Conservation (phyloP, 1,284 basidiomycete genomes). For the Malassezia nana region DNA sequence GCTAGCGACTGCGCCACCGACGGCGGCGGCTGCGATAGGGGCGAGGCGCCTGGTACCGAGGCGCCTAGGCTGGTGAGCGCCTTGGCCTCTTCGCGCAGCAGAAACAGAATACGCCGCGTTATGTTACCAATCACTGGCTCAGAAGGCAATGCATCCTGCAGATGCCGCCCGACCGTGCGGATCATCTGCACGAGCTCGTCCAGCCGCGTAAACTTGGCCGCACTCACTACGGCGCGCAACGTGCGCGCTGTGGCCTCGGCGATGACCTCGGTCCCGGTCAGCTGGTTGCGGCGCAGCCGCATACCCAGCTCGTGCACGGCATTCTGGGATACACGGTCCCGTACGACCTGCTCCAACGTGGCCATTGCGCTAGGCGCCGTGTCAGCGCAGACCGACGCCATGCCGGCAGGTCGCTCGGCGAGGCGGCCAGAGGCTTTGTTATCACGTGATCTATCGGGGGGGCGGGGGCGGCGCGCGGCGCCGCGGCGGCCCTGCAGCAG, state of each 20-base stretch:
- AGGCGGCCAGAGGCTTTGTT: not conserved
- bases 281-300: constrained; percentile 26
- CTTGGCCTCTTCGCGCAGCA: constrained; percentile 71
- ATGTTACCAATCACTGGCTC: constrained; percentile 92
- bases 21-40: constrained; percentile 7
- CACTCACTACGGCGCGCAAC: constrained; percentile 75
- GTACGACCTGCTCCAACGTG: constrained; percentile 13
- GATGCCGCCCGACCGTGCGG: constrained; percentile 64
- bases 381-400: not conserved
- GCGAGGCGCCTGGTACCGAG: not conserved
- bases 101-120: constrained; percentile 76
- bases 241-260: constrained; percentile 81
- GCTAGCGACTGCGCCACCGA: constrained; percentile 23
- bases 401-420: not conserved
- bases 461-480: constrained; percentile 13
- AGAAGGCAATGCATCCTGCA: constrained; percentile 73
- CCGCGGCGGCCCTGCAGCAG: not conserved
- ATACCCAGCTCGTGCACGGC: constrained; percentile 29
- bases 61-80: constrained; percentile 24
- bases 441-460: constrained; percentile 1
- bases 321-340: constrained; percentile 24
- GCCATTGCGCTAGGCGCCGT: not conserved
- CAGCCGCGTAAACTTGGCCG: constrained; percentile 73
- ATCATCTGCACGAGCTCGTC: constrained; percentile 75
- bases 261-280: constrained; percentile 50